These are phyloP conservation scores for Ophiostoma australiae DNA, from an alignment of 2,329 filamentous ascomycete species.

Conservation along the genomic window DNA sequence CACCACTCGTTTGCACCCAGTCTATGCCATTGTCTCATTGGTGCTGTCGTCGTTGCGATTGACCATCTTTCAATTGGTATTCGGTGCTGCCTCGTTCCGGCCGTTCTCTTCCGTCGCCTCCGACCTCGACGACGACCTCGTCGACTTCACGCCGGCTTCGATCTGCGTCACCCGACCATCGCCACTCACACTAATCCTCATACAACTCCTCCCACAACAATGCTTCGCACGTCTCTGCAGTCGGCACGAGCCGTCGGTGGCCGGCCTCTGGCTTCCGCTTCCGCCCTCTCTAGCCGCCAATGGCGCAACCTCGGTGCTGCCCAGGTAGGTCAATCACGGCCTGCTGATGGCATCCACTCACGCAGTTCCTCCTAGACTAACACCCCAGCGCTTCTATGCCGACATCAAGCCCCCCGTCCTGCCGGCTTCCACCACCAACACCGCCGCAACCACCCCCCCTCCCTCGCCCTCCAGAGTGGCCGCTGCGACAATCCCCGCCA, in stretches of 20 bases:
- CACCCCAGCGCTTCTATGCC: constrained; percentile 50
- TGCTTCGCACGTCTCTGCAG: constrained; percentile 66
- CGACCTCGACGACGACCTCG: neutral
- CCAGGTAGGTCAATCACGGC: constrained; percentile 22
- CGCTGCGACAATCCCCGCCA: constrained; percentile 37
- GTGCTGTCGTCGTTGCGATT: constrained; percentile 5
- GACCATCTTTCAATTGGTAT: neutral
- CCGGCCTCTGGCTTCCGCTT: constrained; percentile 47
- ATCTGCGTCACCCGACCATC: neutral
- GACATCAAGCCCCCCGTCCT: constrained; percentile 41
- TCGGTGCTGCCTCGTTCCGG: constrained; percentile 1
- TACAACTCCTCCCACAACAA: constrained; percentile 43
- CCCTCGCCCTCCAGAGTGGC: constrained; percentile 36
- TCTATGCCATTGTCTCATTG: neutral
- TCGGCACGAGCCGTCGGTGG: constrained; percentile 56
- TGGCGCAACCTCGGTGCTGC: constrained; percentile 43
- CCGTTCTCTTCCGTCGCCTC: neutral
- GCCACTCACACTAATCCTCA: constrained; percentile 22
- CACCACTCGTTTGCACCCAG: neutral
- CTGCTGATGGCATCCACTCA: neutral
- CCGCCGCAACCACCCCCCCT: constrained; percentile 36
- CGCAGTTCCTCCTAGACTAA: neutral
- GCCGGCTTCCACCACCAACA: constrained; percentile 48
- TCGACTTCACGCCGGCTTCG: neutral
- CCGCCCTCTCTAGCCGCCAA: constrained; percentile 48